Base-by-base conservation (phyloP, 352 stramenopile genomes). In the Phytophthora kernoviae region DNA sequence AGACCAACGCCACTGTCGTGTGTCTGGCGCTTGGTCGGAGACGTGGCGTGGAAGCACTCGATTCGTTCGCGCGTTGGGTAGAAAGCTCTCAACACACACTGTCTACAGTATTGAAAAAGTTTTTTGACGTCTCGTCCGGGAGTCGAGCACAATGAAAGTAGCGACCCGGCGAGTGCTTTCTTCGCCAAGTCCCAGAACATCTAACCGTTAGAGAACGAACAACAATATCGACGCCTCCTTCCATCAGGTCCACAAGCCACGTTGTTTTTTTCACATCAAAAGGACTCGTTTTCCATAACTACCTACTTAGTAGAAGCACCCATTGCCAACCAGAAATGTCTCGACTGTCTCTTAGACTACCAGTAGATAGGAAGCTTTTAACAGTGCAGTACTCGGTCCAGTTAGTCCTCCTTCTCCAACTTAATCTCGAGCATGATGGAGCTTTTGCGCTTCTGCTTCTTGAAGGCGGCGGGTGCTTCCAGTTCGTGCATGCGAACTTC, bases 351-450 rank as follows among this genome's bases (percentile, higher is more conserved):
- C n/a, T n/a, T n/a, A n/a, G n/a, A n/a, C n/a, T n/a, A n/a, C 24
- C 24, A 30, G 3, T 30, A 6, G 24, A 3, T 3, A 6, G 24
- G 3, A 30, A 15, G 33, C 15, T 15, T 24, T 44, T 41, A 48
- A 59, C 42, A 54, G 49, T 32, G 40, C 65, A 73, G 52, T 56
- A 9, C 3, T n/a, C 10, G 15, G 30, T n/a, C n/a, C n/a, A n/a
- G n/a, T 50, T 77, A 82, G 51, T 77, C 65, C 37, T 85, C 66
- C 56, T 81, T 77, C 55, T 85, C 70, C 27, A 93, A 62, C 51
- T 86, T 84, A 51, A 93, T 81, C 71, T 90, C 75, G 39, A 93
- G 77, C 72, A 91, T 81, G 36, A 91, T 57, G 42, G 75, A 76
- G 57, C 79, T 90, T 46, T 83, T 87, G 52, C 82, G 81, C 60